Conservation (phyloP, 257 asterid genomes). For the Solanum clarkiae region DNA sequence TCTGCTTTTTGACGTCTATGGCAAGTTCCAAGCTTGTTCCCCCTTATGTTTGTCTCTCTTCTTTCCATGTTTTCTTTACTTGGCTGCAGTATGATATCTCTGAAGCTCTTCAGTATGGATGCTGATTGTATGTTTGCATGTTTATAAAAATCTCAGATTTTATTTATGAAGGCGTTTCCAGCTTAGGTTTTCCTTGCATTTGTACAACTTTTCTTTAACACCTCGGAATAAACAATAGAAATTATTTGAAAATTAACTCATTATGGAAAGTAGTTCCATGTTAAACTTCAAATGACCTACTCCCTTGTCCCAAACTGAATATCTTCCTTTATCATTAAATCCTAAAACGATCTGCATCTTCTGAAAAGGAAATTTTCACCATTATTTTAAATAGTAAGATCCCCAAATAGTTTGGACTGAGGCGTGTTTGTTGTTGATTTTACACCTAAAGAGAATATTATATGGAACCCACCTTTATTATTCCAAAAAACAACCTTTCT, state of each 20-base stretch:
- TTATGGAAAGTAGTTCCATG: not conserved
- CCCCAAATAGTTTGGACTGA: not conserved
- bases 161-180: not conserved
- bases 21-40: not conserved
- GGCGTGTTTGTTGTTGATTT: not conserved
- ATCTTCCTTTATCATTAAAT: not conserved
- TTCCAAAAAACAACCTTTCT: not conserved
- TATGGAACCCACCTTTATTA: not conserved
- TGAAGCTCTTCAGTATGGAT: not conserved
- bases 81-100: not conserved
- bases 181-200: not conserved
- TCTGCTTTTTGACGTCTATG: not conserved
- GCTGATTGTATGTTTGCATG: not conserved
- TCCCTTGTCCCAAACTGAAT: not conserved
- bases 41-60: not conserved
- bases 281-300: not conserved
- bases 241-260: not conserved
- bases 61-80: not conserved
- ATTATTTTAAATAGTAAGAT: not conserved
- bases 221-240: not conserved
- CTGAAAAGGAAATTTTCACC: not conserved
- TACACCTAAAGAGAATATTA: not conserved
- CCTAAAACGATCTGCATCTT: not conserved
- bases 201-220: not conserved
- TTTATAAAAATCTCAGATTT: not conserved